Evolutionary conservation across 2,329 filamentous ascomycete genomes (phyloP), one percentile per base, ranked within the genome.

Genomic region (Apiospora phragmitis): DNA sequence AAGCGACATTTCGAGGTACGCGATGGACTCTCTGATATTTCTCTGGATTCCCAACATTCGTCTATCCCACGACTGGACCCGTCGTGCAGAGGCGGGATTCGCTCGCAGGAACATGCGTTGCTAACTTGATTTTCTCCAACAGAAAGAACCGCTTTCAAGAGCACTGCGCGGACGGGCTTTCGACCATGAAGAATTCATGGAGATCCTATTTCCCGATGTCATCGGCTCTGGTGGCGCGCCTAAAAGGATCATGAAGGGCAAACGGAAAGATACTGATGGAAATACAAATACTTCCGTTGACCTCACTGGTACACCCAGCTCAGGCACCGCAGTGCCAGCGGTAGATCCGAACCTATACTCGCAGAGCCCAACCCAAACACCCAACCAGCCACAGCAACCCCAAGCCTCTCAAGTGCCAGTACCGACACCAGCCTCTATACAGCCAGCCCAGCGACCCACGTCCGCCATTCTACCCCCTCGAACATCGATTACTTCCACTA

Each of bases 171-270:
- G 87, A 42, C 83, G 88, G 18, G 85, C 88, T 1, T 90, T 90
- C 74, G 88, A 90, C 29, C 87, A 90, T 75, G 87, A 90, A 76
- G 85, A 89, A 47, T 90, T 83, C 77, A 88, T 89, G 85, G 87
- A 90, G 76, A 83, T 89, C 29, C 80, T 90, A 12, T 90, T 89
- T 71, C 87, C 87, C 41, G 88, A 90, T 70, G 88, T 90, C 11
- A 82, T 90, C 59, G 88, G 88, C 14, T 89, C 88, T 1, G 87
- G 87, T 29, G 88, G 88, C 68, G 87, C 87, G 0, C 88, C 88
- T 0, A 89, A 89, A 77, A 85, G 88, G 41, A 83, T 89, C 73
- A 89, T 88, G 80, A 88, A 87, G 76, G 85, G 86, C 12, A 81
- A 86, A 71, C 81, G 87, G 14, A 85, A 83, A 72, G 84, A 85